Conservation (phyloP, 371 early-diverging fungal species). For the Apophysomyces trapeziformis region DNA sequence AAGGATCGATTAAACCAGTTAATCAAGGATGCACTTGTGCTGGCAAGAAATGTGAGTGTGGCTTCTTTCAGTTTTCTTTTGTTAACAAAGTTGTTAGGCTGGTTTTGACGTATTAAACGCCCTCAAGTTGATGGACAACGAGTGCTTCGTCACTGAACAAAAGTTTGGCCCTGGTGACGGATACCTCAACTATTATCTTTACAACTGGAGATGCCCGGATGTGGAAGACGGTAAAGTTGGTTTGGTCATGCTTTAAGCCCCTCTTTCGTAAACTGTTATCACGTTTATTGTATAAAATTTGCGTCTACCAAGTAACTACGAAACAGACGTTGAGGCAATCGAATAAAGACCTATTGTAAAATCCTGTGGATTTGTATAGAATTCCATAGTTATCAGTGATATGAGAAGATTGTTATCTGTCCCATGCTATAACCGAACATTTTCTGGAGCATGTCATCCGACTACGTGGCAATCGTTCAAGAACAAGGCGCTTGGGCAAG, state of each 20-base stretch:
- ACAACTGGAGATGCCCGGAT: constrained; percentile 87
- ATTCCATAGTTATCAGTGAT: no score
- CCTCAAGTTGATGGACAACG: constrained; percentile 87
- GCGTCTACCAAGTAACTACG: no score
- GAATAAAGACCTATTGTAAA: no score
- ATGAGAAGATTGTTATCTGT: no score
- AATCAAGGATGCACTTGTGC: constrained; percentile 76
- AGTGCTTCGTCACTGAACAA: constrained; percentile 72
- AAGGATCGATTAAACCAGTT: constrained; percentile 61
- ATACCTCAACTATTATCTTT: constrained; percentile 91
- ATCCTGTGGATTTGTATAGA: no score
- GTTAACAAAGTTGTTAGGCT: constrained; percentile 29
- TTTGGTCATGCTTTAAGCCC: constrained; percentile 78
- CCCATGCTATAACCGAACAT: no score
- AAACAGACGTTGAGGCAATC: no score
- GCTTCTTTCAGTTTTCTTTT: constrained; percentile 6
- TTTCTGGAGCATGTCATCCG: no score
- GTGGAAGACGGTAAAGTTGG: constrained; percentile 76
- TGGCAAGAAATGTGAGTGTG: constrained; percentile 69
- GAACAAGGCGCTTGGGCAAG: no score
- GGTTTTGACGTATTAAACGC: constrained; percentile 93
- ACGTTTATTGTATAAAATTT: no score
- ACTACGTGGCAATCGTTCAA: no score
- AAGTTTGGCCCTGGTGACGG: constrained; percentile 96
- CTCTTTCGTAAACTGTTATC: no score